phyloP scores from a whole-genome alignment of 352 stramenopile genomes.

The Globisporangium carolinianum region DNA sequence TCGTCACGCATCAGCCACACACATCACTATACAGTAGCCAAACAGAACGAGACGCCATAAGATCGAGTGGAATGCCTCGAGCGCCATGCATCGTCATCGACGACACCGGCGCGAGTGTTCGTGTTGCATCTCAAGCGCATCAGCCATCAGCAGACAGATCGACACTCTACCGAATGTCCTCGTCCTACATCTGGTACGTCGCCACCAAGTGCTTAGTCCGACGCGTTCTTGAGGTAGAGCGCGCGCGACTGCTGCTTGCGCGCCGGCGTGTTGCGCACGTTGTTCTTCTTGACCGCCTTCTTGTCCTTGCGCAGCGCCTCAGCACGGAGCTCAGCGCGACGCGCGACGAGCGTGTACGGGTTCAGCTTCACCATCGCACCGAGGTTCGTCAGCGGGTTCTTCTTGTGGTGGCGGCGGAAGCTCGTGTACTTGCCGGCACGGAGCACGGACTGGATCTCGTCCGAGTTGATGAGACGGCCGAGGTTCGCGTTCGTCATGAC shows the following conservation, averaged over 20 bases:
- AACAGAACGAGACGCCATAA: too few species aligned
- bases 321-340: constrained; percentile 84
- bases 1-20: too few species aligned
- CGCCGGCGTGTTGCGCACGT: constrained; percentile 67
- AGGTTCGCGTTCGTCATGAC: constrained; percentile 98
- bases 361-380: constrained; percentile 96
- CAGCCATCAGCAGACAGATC: too few species aligned
- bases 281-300: constrained; percentile 86
- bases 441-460: constrained; percentile 96
- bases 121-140: too few species aligned
- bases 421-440: constrained; percentile 91
- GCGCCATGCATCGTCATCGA: too few species aligned
- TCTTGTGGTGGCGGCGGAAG: constrained; percentile 92
- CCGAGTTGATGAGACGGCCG: constrained; percentile 98
- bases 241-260: constrained; percentile 71
- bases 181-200: too few species aligned
- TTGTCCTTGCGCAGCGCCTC: constrained; percentile 86
- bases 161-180: too few species aligned
- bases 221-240: constrained; percentile 75
- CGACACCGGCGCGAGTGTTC: too few species aligned
- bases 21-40: too few species aligned
- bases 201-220: constrained; percentile 42
- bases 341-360: constrained; percentile 92
- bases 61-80: too few species aligned
- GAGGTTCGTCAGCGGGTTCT: constrained; percentile 96